Evolutionary conservation across 306 rosid species (phyloP), one percentile per base, ranked within the genome.

Genomic region (Calophaca sinica): DNA sequence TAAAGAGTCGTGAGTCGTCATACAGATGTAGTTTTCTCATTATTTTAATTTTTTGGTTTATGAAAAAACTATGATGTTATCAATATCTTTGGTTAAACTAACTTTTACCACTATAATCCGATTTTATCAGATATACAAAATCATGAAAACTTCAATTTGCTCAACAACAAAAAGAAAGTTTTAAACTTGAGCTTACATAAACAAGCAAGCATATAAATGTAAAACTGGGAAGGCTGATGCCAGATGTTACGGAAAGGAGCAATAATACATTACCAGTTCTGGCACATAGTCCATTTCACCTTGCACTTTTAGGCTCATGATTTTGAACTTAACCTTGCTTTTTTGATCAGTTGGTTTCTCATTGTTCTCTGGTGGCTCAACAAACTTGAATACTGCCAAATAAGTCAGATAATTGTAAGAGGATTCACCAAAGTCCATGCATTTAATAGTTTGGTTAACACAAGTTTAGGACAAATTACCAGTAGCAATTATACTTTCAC

Each of bases 281-380:
- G 98, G 98, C 38, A 91, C 96, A 28, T 84, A 94, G 76, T 94
- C 98, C 90, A 88, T 83, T 77, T 91, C 87, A 28, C 94, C 93
- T 79, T 87, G 89, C 85, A 89, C 96, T 90, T 94, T 94, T 33
- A 94, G 85, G 89, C 98, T 94, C 96, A 94, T 87, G 88, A 91
- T 91, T 83, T 91, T 94, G 80, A 94, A 94, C 86, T 94, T 94
- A 66, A 94, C 98, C 87, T 78, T 89, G 88, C 93, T 88, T 81
- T 87, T 89, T 73, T 89, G 89, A 72, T 94, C 98, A 72, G 81
- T 5, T 35, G 86, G 81, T 80, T 88, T 94, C 77, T 93, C 98
- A 77, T 89, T 87, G 84, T 75, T 88, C 79, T 93, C 97, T 9
- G 92, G 97, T 31, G 92, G 97, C 84, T 94, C 98, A 74, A 94